Base-by-base conservation (phyloP, 1,139 yeast species). In the Suhomyces bribrorum region DNA sequence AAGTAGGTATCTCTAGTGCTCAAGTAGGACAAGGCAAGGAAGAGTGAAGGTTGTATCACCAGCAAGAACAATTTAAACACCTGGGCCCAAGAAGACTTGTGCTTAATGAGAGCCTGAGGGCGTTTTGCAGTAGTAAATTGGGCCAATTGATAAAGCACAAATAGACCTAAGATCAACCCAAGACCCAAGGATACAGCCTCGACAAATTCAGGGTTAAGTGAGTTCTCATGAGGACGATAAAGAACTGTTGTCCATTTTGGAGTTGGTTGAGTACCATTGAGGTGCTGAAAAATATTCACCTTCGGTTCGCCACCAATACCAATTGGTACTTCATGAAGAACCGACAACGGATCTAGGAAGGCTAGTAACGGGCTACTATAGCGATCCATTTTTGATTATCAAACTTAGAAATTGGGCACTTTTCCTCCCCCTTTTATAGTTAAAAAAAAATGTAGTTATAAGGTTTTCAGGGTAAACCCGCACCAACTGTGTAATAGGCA, bases 161-260 rank as follows among this genome's bases (percentile, higher is more conserved):
- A 40, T 5, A 41, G 24, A 2, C 50, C 57, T 14, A 50, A 13
- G 4, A 40, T 27, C 5, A 29, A 38, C 23, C 26, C 23, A 14
- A 40, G 20, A 2, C 24, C 23, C n/a, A 37, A 26, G 14, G 30
- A 38, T 1, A 44, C 36, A 2, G 32, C 34, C 14, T 43, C 27
- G 20, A 51, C 31, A 36, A 53, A 54, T 6, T 32, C 36, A 0
- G 54, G 54, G 26, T 51, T 51, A 27, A 54, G 35, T 4, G 56
- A 38, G 33, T 52, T 54, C 7, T 37, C 47, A 9, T 37, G 32
- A 2, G 51, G 52, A 8, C 47, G 38, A 31, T 41, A 46, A 22
- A 54, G 37, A 5, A 52, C 51, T 7, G 40, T 41, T 1, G 45
- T 36, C 54, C 54, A 50, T 7, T 27, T 35, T 5, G 44, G 39